Evolutionary conservation across 768 basidiomycete genomes (phyloP).

Genomic region (Sporobolomyces pararoseus): DNA sequence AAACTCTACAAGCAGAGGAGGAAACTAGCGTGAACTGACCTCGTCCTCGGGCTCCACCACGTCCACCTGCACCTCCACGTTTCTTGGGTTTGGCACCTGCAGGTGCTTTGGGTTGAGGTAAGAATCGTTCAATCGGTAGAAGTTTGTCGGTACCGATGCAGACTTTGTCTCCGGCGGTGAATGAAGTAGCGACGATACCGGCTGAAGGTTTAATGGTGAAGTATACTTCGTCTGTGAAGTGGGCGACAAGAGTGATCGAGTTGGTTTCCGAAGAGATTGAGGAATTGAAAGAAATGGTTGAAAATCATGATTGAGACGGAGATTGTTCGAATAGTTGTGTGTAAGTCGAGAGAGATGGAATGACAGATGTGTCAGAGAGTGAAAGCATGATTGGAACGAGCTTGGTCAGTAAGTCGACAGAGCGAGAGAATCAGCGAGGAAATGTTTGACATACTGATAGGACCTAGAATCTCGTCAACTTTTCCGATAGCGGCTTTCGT

Average conservation of each 20-base stretch:
- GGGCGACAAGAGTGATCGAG: not conserved
- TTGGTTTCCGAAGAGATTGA: not conserved
- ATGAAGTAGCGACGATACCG: conserved; percentile 90
- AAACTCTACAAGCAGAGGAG: too few species aligned
- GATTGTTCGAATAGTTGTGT: too few species aligned
- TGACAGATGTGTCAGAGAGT: not conserved
- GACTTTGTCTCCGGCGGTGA: conserved; percentile 96
- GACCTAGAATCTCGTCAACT: conserved; percentile 98
- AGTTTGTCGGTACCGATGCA: conserved; percentile 97
- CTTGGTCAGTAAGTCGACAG: too few species aligned
- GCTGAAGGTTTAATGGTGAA: conserved; percentile 96
- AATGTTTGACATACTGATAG: conserved; percentile 63
- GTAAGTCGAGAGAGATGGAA: not conserved
- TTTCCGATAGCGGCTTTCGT: conserved; percentile 95
- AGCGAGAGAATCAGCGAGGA: too few species aligned
- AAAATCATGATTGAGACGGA: too few species aligned
- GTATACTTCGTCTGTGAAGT: conserved; percentile 66
- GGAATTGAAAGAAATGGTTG: not conserved
- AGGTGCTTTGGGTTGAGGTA: conserved; percentile 82
- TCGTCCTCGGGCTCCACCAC: conserved; percentile 52
- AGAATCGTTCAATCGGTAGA: conserved; percentile 88
- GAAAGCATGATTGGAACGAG: not conserved
- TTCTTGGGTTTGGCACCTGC: conserved; percentile 40
- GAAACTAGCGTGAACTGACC: too few species aligned
- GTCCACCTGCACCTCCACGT: conserved; percentile 47